Conservation (phyloP, 1,139 yeast genomes). For the Magnusiomyces clavatus region DNA sequence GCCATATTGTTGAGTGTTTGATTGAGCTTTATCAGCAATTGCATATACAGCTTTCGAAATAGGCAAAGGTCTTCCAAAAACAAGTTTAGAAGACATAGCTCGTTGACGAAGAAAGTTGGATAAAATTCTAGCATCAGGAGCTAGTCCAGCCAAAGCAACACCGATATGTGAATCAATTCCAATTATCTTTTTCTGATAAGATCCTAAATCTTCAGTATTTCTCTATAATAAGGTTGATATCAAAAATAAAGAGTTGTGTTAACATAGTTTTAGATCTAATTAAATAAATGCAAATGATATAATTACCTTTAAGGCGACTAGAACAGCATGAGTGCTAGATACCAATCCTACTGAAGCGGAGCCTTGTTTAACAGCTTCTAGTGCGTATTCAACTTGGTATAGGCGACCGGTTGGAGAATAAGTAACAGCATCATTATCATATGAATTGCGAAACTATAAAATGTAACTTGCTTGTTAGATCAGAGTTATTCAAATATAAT, state of each 20-base stretch:
- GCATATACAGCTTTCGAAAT: conserved; percentile 77
- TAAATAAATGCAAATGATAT: not conserved
- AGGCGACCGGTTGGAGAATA: conserved; percentile 96
- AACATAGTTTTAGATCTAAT: no score
- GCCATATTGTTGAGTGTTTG: conserved; percentile 92
- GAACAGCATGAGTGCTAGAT: conserved; percentile 77
- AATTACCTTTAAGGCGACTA: conserved; percentile 70
- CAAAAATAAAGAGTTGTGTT: not conserved
- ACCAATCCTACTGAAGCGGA: conserved; percentile 94
- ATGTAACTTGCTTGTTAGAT: no score
- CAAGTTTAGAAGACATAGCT: conserved; percentile 80
- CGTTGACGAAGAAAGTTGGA: conserved; percentile 86
- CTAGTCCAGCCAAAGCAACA: conserved; percentile 91
- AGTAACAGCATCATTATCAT: conserved; percentile 96
- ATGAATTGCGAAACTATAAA: conserved; percentile 82
- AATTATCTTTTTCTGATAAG: conserved; percentile 89
- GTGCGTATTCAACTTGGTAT: conserved; percentile 91
- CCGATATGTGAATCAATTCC: conserved; percentile 92
- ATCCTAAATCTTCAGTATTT: conserved; percentile 94
- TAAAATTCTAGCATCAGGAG: conserved; percentile 94
- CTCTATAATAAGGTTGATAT: conserved; percentile 34
- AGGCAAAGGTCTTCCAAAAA: conserved; percentile 82
- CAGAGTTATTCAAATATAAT: no score
- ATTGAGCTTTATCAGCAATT: conserved; percentile 95
- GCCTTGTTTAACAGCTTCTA: conserved; percentile 97